phyloP scores from a whole-genome alignment of 2,329 filamentous ascomycete genomes.

The Aureobasidium sp. region DNA sequence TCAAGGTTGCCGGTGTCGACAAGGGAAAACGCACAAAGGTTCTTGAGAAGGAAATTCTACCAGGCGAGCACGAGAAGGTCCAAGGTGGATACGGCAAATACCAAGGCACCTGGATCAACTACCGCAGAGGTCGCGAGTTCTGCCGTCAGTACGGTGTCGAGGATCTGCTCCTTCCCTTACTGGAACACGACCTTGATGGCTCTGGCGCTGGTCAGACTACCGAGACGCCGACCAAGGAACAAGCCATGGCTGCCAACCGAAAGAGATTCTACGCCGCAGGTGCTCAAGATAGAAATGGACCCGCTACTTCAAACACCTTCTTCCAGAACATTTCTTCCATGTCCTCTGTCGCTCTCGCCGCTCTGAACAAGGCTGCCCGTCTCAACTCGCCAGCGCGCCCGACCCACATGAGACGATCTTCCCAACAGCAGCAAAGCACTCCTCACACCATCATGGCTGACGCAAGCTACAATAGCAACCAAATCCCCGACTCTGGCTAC shows the following conservation, averaged over 20 bases:
- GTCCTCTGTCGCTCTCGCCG: conserved; percentile 85
- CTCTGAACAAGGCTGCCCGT: conserved; percentile 85
- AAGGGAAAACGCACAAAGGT: conserved; percentile 98
- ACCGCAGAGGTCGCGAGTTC: conserved; percentile 84
- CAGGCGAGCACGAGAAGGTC: conserved; percentile 95
- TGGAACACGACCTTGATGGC: conserved; percentile 74
- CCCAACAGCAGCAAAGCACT: conserved; percentile 59
- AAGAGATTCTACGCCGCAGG: conserved; percentile 83
- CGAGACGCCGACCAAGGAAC: conserved; percentile 96
- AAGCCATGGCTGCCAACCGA: conserved; percentile 87
- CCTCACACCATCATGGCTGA: conserved; percentile 45
- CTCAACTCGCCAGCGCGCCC: conserved; percentile 75
- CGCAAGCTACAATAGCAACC: conserved; percentile 24
- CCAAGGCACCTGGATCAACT: conserved; percentile 97
- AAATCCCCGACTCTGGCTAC: conserved; percentile 61
- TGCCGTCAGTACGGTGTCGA: conserved; percentile 74
- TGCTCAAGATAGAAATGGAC: conserved; percentile 54
- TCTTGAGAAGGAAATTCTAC: conserved; percentile 93
- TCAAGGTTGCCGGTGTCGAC: conserved; percentile 94
- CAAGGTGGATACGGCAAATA: conserved; percentile 98
- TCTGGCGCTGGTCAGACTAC: conserved; percentile 66
- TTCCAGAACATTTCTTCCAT: conserved; percentile 96
- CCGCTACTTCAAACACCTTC: conserved; percentile 68
- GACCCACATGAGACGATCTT: conserved; percentile 64
- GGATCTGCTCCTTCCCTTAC: conserved; percentile 63